A percentile compares a stretch with the other conserved stretches of the same genome.
phyloP scores from a whole-genome alignment of 2,329 filamentous ascomycete genomes.

The Trichoderma hamatum region DNA sequence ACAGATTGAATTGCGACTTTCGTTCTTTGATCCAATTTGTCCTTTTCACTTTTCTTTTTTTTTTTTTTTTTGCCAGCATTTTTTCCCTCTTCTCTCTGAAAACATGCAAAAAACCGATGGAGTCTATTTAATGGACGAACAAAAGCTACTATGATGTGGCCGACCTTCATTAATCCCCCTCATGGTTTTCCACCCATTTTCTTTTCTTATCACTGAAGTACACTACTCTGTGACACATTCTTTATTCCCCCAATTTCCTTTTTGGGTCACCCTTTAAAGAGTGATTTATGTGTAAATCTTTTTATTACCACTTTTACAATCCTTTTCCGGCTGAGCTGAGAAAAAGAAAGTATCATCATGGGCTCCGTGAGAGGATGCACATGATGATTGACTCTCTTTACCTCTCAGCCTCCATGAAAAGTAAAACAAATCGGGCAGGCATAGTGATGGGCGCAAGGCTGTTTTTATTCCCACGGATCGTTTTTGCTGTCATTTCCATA shows the following conservation, averaged over 20 bases:
- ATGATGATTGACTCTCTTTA: neutral
- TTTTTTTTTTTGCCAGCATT: neutral
- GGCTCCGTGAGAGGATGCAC: neutral
- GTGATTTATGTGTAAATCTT: neutral
- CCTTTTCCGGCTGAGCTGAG: neutral
- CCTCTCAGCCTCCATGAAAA: neutral
- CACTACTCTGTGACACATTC: neutral
- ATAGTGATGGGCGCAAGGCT: slow-evolving; percentile 25
- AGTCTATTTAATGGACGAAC: slow-evolving; percentile 1
- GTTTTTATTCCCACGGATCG: slow-evolving; percentile 24
- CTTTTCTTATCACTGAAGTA: neutral
- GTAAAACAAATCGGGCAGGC: slow-evolving; percentile 20
- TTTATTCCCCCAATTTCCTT: neutral
- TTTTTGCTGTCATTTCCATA: slow-evolving; percentile 3
- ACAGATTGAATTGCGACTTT: slow-evolving; percentile 20
- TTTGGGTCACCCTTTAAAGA: neutral
- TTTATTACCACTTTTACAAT: slow-evolving; percentile 5
- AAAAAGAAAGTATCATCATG: neutral
- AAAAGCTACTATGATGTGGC: neutral
- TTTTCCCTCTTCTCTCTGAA: neutral
- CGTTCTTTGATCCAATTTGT: slow-evolving; percentile 10
- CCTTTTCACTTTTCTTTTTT: neutral
- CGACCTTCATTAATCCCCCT: neutral
- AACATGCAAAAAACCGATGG: slow-evolving; percentile 4
- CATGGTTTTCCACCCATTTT: neutral